Evolutionary conservation across 2,329 filamentous ascomycete species (phyloP).

Genomic region (Claviceps sp.): DNA sequence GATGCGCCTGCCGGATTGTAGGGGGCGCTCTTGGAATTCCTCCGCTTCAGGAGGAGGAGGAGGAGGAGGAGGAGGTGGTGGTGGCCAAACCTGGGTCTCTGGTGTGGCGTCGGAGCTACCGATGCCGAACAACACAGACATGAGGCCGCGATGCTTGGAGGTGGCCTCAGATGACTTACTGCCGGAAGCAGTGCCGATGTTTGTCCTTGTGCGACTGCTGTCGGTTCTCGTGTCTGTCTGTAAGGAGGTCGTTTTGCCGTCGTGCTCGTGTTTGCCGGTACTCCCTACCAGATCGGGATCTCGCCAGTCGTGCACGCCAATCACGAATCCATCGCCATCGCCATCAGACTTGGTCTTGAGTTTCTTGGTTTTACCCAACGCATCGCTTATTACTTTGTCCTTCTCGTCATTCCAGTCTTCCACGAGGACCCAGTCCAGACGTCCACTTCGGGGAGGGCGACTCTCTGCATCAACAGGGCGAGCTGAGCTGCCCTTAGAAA

Average conservation of each 20-base stretch:
- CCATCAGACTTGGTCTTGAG: slow-evolving; percentile 2
- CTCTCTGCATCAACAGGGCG: slow-evolving; percentile 34
- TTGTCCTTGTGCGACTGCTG: background rate
- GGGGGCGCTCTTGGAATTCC: slow-evolving; percentile 3
- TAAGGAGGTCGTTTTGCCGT: slow-evolving; percentile 1
- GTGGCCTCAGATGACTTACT: slow-evolving; percentile 19
- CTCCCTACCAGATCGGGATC: slow-evolving; percentile 46
- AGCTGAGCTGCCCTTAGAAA: slow-evolving; percentile 13
- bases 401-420: slow-evolving; percentile 51
- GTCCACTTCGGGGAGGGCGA: slow-evolving; percentile 58
- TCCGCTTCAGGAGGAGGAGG: slow-evolving; percentile 11
- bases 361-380: slow-evolving; percentile 16
- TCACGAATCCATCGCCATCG: slow-evolving; percentile 46
- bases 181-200: background rate
- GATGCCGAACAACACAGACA: slow-evolving; percentile 38
- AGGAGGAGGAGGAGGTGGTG: slow-evolving; percentile 12
- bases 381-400: slow-evolving; percentile 29
- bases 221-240: slow-evolving; percentile 2
- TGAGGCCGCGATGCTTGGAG: slow-evolving; percentile 23
- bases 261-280: background rate
- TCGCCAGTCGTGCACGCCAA: slow-evolving; percentile 79
- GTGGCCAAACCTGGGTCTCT: slow-evolving; percentile 11
- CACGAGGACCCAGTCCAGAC: slow-evolving; percentile 58
- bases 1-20: slow-evolving; percentile 3
- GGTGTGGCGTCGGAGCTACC: slow-evolving; percentile 18